Conservation (phyloP, 768 basidiomycete genomes). For the Mycena venus region DNA sequence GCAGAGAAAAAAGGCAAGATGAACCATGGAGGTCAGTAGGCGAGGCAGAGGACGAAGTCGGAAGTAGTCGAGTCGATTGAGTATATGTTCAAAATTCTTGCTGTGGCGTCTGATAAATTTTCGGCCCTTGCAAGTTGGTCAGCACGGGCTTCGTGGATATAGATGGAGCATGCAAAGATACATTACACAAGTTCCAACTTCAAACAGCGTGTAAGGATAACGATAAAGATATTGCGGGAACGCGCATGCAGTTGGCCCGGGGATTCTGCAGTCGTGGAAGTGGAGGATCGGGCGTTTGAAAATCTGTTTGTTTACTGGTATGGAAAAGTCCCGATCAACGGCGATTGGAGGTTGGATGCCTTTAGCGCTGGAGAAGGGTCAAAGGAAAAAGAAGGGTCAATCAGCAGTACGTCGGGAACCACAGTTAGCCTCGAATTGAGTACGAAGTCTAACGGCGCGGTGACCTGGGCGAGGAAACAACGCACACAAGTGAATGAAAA, state of each 20-base stretch:
- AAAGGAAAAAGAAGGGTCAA: background rate
- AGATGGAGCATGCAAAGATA: background rate
- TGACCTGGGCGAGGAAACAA: background rate
- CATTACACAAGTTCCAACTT: background rate
- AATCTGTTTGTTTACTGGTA: background rate
- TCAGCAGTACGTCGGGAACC: background rate
- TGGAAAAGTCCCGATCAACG: background rate
- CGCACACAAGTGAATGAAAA: background rate
- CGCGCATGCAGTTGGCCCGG: too few relatives aligned
- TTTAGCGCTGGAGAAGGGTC: background rate
- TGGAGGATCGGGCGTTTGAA: background rate
- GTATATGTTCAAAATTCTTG: background rate
- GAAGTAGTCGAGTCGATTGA: background rate
- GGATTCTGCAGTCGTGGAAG: too few relatives aligned
- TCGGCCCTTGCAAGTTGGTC: background rate
- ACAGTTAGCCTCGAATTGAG: background rate
- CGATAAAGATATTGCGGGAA: too few relatives aligned
- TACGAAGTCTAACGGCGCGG: background rate
- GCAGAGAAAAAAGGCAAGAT: too few relatives aligned
- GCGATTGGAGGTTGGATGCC: background rate
- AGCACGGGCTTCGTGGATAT: background rate
- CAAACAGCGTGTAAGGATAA: too few relatives aligned
- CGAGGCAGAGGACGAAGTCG: background rate
- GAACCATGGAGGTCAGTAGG: background rate
- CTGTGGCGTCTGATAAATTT: background rate